A percentile compares a stretch with the other conserved stretches of the same genome.
phyloP scores from a whole-genome alignment of 495 filamentous ascomycete genomes.

The Aspergillus funiculosus region DNA sequence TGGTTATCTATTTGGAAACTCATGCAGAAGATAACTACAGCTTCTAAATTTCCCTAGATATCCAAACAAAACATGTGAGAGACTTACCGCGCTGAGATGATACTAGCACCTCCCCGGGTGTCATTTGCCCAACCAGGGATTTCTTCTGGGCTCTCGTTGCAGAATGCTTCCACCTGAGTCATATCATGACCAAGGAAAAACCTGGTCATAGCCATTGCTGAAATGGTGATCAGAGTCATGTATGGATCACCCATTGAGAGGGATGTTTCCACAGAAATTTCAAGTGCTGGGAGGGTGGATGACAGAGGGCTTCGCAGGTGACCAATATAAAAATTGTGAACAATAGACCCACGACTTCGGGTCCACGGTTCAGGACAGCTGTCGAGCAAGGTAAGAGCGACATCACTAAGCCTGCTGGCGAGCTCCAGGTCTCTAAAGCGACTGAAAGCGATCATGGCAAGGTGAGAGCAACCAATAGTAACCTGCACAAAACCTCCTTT shows the following conservation, averaged over 20 bases:
- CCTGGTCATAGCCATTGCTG: conserved; percentile 61
- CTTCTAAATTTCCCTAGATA: too few species aligned
- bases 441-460: conserved; percentile 65
- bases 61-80: background rate
- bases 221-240: conserved; percentile 67
- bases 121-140: conserved; percentile 68
- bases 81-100: conserved; percentile 53
- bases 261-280: conserved; percentile 64
- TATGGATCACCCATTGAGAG: conserved; percentile 68
- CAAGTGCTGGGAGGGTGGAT: conserved; percentile 55
- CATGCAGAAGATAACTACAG: too few species aligned
- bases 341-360: conserved; percentile 61
- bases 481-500: conserved; percentile 64
- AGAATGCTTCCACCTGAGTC: conserved; percentile 67
- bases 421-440: conserved; percentile 70
- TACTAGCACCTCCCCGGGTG: conserved; percentile 69
- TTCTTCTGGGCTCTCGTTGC: conserved; percentile 68
- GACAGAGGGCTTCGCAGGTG: conserved; percentile 62
- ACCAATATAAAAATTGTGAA: conserved; percentile 67
- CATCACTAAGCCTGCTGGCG: conserved; percentile 56
- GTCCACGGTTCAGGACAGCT: conserved; percentile 63
- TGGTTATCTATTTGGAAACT: too few species aligned
- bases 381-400: conserved; percentile 62
- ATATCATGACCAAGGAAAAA: conserved; percentile 72
- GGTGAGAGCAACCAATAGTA: conserved; percentile 67